These are phyloP conservation scores for Aureobasidium sp. DNA, from an alignment of 2,329 filamentous ascomycete species.

Conservation along the genomic window DNA sequence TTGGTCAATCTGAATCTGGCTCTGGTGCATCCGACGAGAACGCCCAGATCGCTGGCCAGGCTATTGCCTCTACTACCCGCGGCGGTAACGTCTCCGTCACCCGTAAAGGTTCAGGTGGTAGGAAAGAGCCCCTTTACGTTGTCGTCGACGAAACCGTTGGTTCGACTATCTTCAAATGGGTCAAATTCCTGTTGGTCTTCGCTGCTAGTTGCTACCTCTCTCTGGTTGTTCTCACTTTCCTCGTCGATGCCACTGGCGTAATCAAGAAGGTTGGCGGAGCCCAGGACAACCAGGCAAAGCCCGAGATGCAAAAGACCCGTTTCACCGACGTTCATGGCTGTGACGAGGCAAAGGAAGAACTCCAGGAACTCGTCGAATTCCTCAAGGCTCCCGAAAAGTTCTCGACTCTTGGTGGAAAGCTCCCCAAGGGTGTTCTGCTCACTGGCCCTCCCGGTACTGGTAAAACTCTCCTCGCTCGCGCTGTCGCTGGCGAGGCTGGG, in stretches of 20 bases:
- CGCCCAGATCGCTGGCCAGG: conserved; percentile 72
- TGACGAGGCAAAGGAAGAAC: conserved; percentile 95
- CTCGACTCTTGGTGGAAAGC: conserved; percentile 85
- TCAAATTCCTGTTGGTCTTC: conserved; percentile 78
- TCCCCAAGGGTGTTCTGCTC: conserved; percentile 92
- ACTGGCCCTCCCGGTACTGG: conserved; percentile 95
- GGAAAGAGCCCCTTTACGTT: conserved; percentile 84
- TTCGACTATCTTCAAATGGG: conserved; percentile 76
- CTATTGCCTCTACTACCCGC: conserved; percentile 62
- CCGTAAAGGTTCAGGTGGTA: conserved; percentile 57
- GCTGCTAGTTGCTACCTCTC: conserved; percentile 69
- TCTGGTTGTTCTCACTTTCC: conserved; percentile 68
- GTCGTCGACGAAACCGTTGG: conserved; percentile 86
- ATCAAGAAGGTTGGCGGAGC: conserved; percentile 68
- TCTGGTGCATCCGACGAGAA: conserved; percentile 48
- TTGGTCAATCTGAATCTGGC: conserved; percentile 41
- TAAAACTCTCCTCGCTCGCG: conserved; percentile 90
- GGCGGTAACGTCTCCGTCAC: conserved; percentile 57
- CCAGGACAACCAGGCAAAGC: conserved; percentile 75
- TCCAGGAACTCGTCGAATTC: conserved; percentile 95
- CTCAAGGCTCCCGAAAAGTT: conserved; percentile 89
- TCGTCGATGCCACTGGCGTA: conserved; percentile 72
- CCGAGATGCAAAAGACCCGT: conserved; percentile 82
- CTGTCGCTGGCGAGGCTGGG: conserved; percentile 91
- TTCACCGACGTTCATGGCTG: conserved; percentile 95